Base-by-base conservation (phyloP, 805 yeast species). In the Monosporozyma servazzii region DNA sequence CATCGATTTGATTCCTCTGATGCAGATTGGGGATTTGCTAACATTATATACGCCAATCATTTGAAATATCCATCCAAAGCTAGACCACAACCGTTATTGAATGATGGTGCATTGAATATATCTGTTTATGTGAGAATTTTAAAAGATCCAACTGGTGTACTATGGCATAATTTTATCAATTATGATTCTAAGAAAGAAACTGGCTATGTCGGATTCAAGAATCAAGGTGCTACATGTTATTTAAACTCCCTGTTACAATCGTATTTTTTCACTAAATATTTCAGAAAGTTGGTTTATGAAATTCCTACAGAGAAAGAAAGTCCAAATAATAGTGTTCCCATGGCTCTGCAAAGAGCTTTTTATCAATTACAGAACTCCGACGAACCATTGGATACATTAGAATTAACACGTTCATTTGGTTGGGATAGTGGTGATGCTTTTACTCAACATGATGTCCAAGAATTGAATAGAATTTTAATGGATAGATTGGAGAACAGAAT, bases 221-320 rank as follows among this genome's bases (percentile, higher is more conserved):
- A 93, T 63, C 99, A 93, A 71, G 99, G 99, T 56, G 99, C 99
- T 2, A 93, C 99, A 0, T 93, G 99, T 67, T 93, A 93, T 69
- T 77, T 93, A 64, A 93, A 93, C 66, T 91, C 98, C 0, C 74
- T 93, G 53, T 69, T 93, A 50, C 99, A 93, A 67, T 86, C 96
- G 10, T 86, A 93, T 58, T 93, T 76, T 66, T 88, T 88, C 63
- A 93, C 99, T 0, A 81, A 81, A 56, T 72, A 74, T 30, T 93
- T 93, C 70, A 77, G 97, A 55, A 81, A 81, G 60, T 79, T 89
- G 51, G 98, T 93, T 2, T 91, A 88, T 64, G 82, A 83, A 59
- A 90, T 93, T 51, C 98, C 98, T 1, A 86, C 96, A 0, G 80
- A 79, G 27, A 73, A 73, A 48, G 82, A 79, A 53, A 62, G 58